Evolutionary conservation across 352 stramenopile genomes (phyloP).

Genomic region (Thalassiosira hispida): DNA sequence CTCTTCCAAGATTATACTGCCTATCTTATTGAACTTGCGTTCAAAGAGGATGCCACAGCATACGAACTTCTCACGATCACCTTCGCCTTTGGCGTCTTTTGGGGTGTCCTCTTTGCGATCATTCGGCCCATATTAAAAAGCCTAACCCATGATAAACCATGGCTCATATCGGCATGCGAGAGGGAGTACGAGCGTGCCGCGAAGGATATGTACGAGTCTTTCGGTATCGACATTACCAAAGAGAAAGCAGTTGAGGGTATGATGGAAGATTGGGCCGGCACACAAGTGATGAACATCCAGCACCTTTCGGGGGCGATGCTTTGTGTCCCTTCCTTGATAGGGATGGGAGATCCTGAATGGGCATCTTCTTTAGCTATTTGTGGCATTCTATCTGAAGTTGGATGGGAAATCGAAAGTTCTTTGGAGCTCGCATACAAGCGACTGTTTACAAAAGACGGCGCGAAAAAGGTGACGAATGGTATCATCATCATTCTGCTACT

Average conservation of each 20-base stretch:
- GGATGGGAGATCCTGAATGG: constrained; percentile 20
- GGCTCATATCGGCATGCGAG: constrained; percentile 38
- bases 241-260: constrained; percentile 31
- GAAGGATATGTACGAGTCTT: constrained; percentile 30
- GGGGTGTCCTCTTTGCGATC: constrained; percentile 34
- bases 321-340: no score
- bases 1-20: neutral
- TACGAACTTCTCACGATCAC: constrained; percentile 28
- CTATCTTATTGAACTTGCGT: constrained; percentile 27
- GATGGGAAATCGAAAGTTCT: constrained; percentile 53
- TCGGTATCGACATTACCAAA: constrained; percentile 32
- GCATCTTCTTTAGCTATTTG: constrained; percentile 37
- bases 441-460: constrained; percentile 27
- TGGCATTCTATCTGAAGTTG: constrained; percentile 44
- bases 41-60: constrained; percentile 34
- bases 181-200: constrained; percentile 40
- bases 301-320: constrained; percentile 36
- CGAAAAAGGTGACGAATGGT: neutral
- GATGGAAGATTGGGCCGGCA: constrained; percentile 43
- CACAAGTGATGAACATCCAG: constrained; percentile 36
- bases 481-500: constrained; percentile 29
- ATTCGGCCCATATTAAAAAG: constrained; percentile 16
- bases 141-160: constrained; percentile 31
- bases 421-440: constrained; percentile 29
- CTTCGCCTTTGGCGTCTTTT: constrained; percentile 38